Percentiles rank a stretch among this genome's conserved stretches.
Evolutionary conservation across 1,139 yeast species (phyloP).

Genomic region (Candida gigantensis): DNA sequence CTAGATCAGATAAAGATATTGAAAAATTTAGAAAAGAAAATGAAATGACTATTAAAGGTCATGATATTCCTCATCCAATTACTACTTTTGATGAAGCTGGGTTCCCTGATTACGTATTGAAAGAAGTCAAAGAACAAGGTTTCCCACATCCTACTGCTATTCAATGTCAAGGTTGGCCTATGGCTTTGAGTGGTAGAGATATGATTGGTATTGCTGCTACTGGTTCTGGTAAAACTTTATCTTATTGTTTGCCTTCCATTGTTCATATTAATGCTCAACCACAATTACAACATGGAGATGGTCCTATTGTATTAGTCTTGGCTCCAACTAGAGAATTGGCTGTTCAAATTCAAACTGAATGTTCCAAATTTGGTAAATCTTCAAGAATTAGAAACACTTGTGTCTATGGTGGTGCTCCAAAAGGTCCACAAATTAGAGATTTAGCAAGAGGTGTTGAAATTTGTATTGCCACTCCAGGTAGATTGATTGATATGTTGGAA

Average conservation of each 20-base stretch:
- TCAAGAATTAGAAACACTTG: conserved; percentile 96
- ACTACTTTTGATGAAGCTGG: conserved; percentile 94
- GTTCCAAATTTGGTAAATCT: conserved; percentile 88
- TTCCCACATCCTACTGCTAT: conserved; percentile 93
- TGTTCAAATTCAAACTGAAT: conserved; percentile 94
- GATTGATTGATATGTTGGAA: conserved; percentile 97
- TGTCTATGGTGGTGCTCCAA: conserved; percentile 99
- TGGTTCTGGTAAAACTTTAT: conserved; percentile 97
- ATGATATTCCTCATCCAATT: conserved; percentile 92
- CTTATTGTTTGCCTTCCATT: conserved; percentile 94
- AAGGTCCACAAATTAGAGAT: conserved; percentile 95
- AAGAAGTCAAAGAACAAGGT: conserved; percentile 88
- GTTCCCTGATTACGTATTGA: conserved; percentile 89
- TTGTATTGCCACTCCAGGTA: conserved; percentile 96
- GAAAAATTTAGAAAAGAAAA: conserved; percentile 72
- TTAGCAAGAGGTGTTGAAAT: conserved; percentile 94
- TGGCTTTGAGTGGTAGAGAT: conserved; percentile 98
- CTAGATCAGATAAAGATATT: conserved; percentile 74
- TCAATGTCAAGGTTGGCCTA: conserved; percentile 99
- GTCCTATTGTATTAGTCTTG: conserved; percentile 92
- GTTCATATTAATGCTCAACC: conserved; percentile 99
- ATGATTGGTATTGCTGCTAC: conserved; percentile 99
- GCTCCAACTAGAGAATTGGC: conserved; percentile 99
- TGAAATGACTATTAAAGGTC: conserved; percentile 84
- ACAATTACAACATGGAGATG: conserved; percentile 87